A percentile compares a stretch with the other conserved stretches of the same genome.
phyloP scores from a whole-genome alignment of 164 flowering plant genomes.

The Pachysandra terminalis region DNA sequence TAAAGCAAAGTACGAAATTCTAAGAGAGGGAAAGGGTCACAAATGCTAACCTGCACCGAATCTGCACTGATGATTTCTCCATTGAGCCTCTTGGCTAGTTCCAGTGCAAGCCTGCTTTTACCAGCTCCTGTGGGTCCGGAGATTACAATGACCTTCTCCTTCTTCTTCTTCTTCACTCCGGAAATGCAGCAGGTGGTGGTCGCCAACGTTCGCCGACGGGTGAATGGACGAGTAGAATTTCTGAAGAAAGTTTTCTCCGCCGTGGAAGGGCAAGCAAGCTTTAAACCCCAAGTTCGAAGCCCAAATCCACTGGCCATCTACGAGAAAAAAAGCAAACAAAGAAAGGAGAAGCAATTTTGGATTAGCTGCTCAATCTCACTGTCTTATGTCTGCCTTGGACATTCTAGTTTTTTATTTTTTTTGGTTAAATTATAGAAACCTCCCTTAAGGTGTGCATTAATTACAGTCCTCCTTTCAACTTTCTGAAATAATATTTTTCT shows the following conservation, averaged over 20 bases:
- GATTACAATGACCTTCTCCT: constrained; percentile 75
- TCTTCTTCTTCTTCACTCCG: constrained; percentile 15
- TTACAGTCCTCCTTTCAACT: no score
- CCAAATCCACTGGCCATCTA: constrained; percentile 16
- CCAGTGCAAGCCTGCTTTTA: constrained; percentile 73
- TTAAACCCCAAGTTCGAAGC: constrained; percentile 19
- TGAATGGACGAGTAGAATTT: constrained; percentile 6
- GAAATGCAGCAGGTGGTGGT: constrained; percentile 29
- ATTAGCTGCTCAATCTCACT: neutral
- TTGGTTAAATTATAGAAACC: no score
- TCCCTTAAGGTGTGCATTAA: no score
- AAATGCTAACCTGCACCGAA: constrained; percentile 75
- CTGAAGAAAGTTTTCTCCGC: constrained; percentile 12
- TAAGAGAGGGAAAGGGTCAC: neutral
- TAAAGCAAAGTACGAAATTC: neutral
- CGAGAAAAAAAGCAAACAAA: neutral
- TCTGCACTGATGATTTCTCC: constrained; percentile 98
- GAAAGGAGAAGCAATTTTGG: neutral
- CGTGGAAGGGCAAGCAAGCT: constrained; percentile 10
- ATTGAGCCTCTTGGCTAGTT: constrained; percentile 83
- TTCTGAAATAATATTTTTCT: no score
- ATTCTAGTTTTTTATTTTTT: no score
- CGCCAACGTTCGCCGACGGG: constrained; percentile 17
- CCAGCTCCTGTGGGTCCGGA: constrained; percentile 98
- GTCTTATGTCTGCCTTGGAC: no score